Base-by-base conservation (phyloP, 2,329 filamentous ascomycete species). In the Colletotrichum tofieldiae region DNA sequence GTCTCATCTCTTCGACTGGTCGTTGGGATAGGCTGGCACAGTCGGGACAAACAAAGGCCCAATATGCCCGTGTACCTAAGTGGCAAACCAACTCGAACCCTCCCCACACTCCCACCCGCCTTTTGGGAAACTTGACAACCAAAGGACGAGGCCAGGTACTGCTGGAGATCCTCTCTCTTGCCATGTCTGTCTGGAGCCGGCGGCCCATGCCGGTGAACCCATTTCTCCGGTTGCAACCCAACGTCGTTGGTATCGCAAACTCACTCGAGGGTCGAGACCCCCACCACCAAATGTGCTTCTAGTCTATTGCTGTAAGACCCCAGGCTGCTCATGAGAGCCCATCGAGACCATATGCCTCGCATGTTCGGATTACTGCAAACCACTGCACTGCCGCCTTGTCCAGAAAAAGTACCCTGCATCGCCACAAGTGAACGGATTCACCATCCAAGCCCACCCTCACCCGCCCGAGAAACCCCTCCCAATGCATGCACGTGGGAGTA, bases 31-130 rank as follows among this genome's bases (percentile, higher is more conserved):
- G 32, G 49, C 29, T 32, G 26, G 55, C 37, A 7, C 37, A 41
- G 14, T 43, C 59, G 29, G 20, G 23, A 18, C 35, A 41, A 52
- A 39, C 45, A 62, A 51, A 29, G 52, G 61, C 35, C 61, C 37
- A 41, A 56, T 20, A 47, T 51, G 65, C 45, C 56, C 47, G 52
- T 37, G 56, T 67, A 67, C 35, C 43, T 9, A 18, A 35, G 65
- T 67, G 65, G 65, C 65, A 20, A 67, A 45, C 29, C n/a, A 29
- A n/a, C 18, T 20, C 14, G 35, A 58, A 26, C 12, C 8, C 54
- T 20, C 29, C 16, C 32, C 20, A 9, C 52, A n/a, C 32, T 35
- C 35, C 32, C n/a, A 11, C 32, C 11, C 18, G 32, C 20, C 51
- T 7, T 11, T n/a, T 3, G 16, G 29, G 32, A 23, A 16, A 2